phyloP scores from a whole-genome alignment of 108 stramenopile genomes.

The Aurantiochytrium sp. region DNA sequence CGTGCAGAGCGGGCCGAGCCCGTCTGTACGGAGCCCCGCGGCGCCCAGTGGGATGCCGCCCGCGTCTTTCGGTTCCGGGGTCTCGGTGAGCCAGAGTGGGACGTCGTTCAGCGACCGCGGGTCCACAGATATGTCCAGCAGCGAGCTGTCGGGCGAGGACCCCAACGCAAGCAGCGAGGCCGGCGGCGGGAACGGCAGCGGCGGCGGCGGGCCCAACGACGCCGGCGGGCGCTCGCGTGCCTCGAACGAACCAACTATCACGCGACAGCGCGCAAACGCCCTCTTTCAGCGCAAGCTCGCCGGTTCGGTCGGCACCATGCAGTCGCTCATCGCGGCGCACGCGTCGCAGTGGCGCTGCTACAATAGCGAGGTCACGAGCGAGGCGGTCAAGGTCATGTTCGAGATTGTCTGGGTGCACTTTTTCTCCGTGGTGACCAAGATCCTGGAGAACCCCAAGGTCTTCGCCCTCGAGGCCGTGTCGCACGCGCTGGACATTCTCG shows the following conservation, averaged over 20 bases:
- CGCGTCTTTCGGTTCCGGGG: background rate
- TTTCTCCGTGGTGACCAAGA: conserved; percentile 25
- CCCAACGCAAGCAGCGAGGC: background rate
- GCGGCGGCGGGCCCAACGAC: background rate
- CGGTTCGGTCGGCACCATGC: background rate
- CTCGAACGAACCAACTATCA: background rate
- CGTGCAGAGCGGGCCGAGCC: background rate
- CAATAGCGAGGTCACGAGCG: background rate
- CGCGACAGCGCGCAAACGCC: background rate
- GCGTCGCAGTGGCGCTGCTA: background rate
- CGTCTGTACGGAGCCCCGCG: background rate
- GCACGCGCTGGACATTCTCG: background rate
- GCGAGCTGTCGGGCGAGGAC: background rate
- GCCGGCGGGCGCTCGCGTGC: too few species aligned
- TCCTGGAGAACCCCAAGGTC: background rate
- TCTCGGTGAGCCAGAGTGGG: background rate
- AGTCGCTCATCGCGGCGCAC: background rate
- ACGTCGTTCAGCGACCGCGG: background rate
- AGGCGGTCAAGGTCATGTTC: conserved; percentile 7
- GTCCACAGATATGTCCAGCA: background rate
- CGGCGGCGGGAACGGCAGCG: background rate
- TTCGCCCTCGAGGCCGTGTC: background rate
- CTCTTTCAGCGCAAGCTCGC: conserved; percentile 6
- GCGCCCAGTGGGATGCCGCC: background rate
- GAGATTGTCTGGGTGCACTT: conserved; percentile 22